These are phyloP conservation scores for Bruguiera gymnorhiza DNA, from an alignment of 345 rosid species.

Conservation along the genomic window DNA sequence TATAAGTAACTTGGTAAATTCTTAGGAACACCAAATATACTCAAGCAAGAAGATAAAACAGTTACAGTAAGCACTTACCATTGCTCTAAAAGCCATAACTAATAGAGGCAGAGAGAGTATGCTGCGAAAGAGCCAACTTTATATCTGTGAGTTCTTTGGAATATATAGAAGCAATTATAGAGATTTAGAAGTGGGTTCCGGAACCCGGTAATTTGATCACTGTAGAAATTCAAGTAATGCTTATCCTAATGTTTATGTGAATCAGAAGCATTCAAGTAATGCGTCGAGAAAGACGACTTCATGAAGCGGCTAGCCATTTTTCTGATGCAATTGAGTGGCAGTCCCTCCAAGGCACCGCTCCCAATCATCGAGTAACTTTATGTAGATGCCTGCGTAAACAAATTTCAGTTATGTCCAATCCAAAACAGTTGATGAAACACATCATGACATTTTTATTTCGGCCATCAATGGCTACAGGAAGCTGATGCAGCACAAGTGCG, in stretches of 20 bases:
- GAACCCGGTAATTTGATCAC: background rate
- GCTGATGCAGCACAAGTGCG: no score
- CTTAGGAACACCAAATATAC: no score
- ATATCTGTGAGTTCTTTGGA: background rate
- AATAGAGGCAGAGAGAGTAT: background rate
- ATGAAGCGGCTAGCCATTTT: background rate
- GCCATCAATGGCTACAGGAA: no score
- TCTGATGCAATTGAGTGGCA: no score
- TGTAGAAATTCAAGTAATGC: background rate
- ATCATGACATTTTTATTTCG: no score
- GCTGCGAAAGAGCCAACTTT: background rate
- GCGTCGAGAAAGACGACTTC: background rate
- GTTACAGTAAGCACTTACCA: constrained; percentile 24
- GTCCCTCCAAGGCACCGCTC: no score
- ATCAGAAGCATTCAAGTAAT: background rate
- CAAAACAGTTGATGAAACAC: no score
- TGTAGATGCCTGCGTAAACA: no score
- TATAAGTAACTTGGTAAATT: background rate
- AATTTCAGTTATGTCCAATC: no score
- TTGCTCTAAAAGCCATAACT: constrained; percentile 38
- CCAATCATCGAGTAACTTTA: no score
- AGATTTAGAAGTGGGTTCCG: background rate
- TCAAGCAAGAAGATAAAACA: background rate
- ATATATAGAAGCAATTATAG: background rate
- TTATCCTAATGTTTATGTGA: background rate